Evolutionary conservation across 2,329 filamentous ascomycete species (phyloP).

Genomic region (Alternaria consortialis): DNA sequence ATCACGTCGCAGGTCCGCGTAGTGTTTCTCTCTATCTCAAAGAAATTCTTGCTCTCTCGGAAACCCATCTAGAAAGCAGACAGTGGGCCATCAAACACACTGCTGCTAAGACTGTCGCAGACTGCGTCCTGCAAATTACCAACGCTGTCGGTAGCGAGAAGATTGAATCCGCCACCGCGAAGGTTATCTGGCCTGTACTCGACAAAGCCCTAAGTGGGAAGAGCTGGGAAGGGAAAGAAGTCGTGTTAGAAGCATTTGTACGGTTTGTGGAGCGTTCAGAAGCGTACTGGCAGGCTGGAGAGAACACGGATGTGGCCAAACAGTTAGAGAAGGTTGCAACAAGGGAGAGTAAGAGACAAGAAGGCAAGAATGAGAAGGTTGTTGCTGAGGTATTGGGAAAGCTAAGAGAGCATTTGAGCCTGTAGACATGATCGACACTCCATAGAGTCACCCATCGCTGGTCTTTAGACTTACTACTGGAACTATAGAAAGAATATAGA

Average conservation of each 20-base stretch:
- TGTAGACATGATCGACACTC: slow-evolving; percentile 3
- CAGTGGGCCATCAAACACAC: slow-evolving; percentile 94
- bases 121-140: slow-evolving; percentile 72
- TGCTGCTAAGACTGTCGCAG: slow-evolving; percentile 80
- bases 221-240: slow-evolving; percentile 92
- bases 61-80: slow-evolving; percentile 75
- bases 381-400: slow-evolving; percentile 27
- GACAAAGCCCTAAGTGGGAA: slow-evolving; percentile 86
- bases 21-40: slow-evolving; percentile 83
- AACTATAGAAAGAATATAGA: background rate
- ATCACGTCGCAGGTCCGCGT: slow-evolving; percentile 86
- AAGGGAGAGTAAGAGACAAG: slow-evolving; percentile 91
- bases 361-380: slow-evolving; percentile 70
- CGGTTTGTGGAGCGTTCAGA: slow-evolving; percentile 75
- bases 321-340: slow-evolving; percentile 74
- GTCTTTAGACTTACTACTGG: background rate
- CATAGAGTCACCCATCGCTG: background rate
- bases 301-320: slow-evolving; percentile 65
- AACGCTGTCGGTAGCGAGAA: slow-evolving; percentile 64
- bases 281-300: slow-evolving; percentile 65
- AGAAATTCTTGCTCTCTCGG: slow-evolving; percentile 78
- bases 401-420: slow-evolving; percentile 22
- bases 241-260: slow-evolving; percentile 80
- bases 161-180: slow-evolving; percentile 68
- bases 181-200: slow-evolving; percentile 80